Evolutionary conservation across 371 early-diverging fungal species (phyloP).

Genomic region (Syncephalastrum sp.): DNA sequence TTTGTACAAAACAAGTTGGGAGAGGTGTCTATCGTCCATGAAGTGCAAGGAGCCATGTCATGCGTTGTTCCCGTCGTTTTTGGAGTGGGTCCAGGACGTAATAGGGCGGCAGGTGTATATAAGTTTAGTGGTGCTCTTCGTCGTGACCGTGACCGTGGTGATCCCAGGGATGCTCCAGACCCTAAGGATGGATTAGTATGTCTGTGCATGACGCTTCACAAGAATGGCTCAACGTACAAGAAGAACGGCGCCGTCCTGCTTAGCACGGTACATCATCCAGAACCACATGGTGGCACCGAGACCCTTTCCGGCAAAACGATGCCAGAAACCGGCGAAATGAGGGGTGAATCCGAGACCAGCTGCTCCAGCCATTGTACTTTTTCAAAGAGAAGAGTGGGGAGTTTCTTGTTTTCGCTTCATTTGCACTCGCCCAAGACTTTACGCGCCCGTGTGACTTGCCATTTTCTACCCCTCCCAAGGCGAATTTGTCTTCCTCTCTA

Average conservation of each 20-base stretch:
- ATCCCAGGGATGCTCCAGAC: constrained; percentile 76
- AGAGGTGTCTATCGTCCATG: too few relatives aligned
- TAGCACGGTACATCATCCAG: constrained; percentile 86
- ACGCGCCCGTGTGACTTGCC: too few relatives aligned
- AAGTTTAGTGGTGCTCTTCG: constrained; percentile 53
- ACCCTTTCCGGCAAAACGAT: constrained; percentile 48
- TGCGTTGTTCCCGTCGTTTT: too few relatives aligned
- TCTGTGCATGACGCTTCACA: background rate
- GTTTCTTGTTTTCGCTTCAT: constrained; percentile 6
- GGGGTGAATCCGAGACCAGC: constrained; percentile 51
- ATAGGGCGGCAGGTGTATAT: background rate
- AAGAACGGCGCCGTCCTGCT: constrained; percentile 76
- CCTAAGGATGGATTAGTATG: constrained; percentile 30
- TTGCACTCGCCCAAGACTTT: too few relatives aligned
- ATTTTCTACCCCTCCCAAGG: too few relatives aligned
- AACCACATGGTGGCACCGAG: constrained; percentile 84
- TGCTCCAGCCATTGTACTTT: constrained; percentile 37
- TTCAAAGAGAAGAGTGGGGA: constrained; percentile 9
- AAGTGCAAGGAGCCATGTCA: too few relatives aligned
- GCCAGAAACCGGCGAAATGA: constrained; percentile 47
- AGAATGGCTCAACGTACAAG: constrained; percentile 52
- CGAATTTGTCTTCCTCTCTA: too few relatives aligned
- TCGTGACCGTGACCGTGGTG: constrained; percentile 52
- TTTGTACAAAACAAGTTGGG: too few relatives aligned
- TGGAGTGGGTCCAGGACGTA: too few relatives aligned